Conservation (phyloP, 1,284 basidiomycete species). For the Cryptococcus sp. region DNA sequence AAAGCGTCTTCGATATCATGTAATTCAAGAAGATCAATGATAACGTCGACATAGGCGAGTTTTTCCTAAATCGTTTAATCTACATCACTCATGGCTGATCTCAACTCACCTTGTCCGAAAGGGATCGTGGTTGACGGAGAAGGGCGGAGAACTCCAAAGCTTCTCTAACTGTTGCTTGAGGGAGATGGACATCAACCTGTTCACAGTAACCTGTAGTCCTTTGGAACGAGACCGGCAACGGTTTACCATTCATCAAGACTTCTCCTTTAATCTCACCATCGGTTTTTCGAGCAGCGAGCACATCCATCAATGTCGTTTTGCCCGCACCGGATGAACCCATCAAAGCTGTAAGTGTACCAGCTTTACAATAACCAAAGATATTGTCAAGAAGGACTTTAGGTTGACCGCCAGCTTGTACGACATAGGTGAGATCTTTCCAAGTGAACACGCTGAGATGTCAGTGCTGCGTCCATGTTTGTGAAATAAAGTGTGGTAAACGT, state of each 20-base stretch:
- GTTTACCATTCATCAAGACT: slow-evolving; percentile 50
- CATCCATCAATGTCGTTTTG: slow-evolving; percentile 50
- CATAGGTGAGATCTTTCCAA: slow-evolving; percentile 51
- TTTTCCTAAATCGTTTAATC: slow-evolving; percentile 39
- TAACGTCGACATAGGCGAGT: slow-evolving; percentile 53
- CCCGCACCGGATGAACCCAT: slow-evolving; percentile 49
- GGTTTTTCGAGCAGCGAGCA: slow-evolving; percentile 48
- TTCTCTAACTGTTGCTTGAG: slow-evolving; percentile 60
- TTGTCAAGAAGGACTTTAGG: slow-evolving; percentile 49
- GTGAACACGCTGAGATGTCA: slow-evolving; percentile 33
- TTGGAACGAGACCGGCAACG: slow-evolving; percentile 52
- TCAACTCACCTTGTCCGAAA: slow-evolving; percentile 49
- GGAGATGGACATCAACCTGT: slow-evolving; percentile 41
- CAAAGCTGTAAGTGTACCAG: slow-evolving; percentile 51
- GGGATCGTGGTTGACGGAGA: slow-evolving; percentile 66
- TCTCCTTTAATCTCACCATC: slow-evolving; percentile 45
- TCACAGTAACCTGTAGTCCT: slow-evolving; percentile 51
- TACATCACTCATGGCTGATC: not conserved
- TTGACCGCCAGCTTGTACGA: slow-evolving; percentile 46
- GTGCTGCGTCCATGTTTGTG: not conserved
- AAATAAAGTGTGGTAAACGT: not conserved
- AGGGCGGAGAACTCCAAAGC: slow-evolving; percentile 76
- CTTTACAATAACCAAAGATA: slow-evolving; percentile 53
- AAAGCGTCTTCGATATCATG: slow-evolving; percentile 52
- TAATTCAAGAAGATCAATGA: slow-evolving; percentile 53